Base-by-base conservation (phyloP, 441 rosid species). In the Erodium texanum region DNA sequence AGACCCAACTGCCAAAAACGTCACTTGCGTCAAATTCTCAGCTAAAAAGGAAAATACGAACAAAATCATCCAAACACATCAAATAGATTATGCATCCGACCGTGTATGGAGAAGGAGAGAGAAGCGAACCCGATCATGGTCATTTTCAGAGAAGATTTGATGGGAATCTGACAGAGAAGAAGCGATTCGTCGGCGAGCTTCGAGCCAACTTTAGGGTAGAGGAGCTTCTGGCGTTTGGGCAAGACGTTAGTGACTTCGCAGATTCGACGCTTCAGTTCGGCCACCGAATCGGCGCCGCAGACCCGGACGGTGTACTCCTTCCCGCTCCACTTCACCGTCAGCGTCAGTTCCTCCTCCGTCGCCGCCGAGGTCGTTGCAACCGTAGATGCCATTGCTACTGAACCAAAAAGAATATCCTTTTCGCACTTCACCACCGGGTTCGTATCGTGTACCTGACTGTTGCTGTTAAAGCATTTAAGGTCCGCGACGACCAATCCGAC, bases 151-250 rank as follows among this genome's bases (percentile, higher is more conserved):
- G 96, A 85, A 62, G 97, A 74, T 76, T 94, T 94, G 73, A 91
- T 89, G 23, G 96, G 88, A 24, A 94, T 74, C 62, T 84, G 81
- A 36, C 91, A 88, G 75, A 94, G 89, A 71, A 94, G 68, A 64
- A 87, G 71, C 41, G 89, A 70, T 67, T 89, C 96, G 38, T 91
- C 96, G 65, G 97, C 80, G 72, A 91, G 93, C 74, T 85, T 91
- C 70, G 88, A 83, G 32, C 92, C 96, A 68, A 87, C 79, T 80
- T 93, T 91, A 5, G 97, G 97, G 74, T 87, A 93, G 56, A 93
- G 92, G 75, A 93, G 97, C 84, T 93, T 93, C 77, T 93, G 99
- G 52, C 97, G 82, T 74, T 89, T 88, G 50, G 97, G 99, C 59
- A 91, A 77, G 68, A 93, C 97, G 71, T 78, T 85, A 45, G 96